Conservation (phyloP, 2,329 filamentous ascomycete genomes). For the Fusarium albidum region DNA sequence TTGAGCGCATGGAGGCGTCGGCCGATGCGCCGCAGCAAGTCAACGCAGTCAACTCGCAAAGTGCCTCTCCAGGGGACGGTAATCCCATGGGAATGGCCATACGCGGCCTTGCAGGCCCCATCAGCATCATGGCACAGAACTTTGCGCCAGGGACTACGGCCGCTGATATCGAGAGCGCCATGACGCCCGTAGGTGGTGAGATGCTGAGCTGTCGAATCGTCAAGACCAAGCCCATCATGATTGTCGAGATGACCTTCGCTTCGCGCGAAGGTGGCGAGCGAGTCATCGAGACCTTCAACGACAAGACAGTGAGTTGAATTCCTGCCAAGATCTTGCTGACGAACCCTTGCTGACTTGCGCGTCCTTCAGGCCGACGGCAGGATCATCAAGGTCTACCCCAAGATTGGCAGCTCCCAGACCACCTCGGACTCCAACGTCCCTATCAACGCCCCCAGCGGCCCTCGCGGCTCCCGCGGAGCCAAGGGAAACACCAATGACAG, state of each 20-base stretch:
- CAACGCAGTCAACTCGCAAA: constrained; percentile 41
- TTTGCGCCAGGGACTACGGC: constrained; percentile 84
- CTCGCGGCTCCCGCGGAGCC: constrained; percentile 39
- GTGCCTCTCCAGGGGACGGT: constrained; percentile 11
- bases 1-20: constrained; percentile 51
- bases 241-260: constrained; percentile 80
- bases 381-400: constrained; percentile 76
- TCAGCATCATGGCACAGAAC: constrained; percentile 78
- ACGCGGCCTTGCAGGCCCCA: constrained; percentile 76
- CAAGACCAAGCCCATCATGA: constrained; percentile 73
- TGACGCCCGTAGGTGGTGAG: constrained; percentile 77
- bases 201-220: constrained; percentile 73
- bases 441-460: constrained; percentile 43
- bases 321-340: neutral
- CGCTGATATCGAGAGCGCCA: constrained; percentile 82
- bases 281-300: constrained; percentile 79
- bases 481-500: constrained; percentile 44
- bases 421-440: constrained; percentile 35
- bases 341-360: neutral
- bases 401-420: constrained; percentile 56
- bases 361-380: constrained; percentile 72
- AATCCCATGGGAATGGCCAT: constrained; percentile 68
- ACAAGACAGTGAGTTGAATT: constrained; percentile 70
- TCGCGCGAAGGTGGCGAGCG: constrained; percentile 76
- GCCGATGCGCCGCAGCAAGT: constrained; percentile 45